Percentiles rank a stretch among this genome's conserved stretches.
These are phyloP conservation scores for Cytospora schulzeri DNA, from an alignment of 2,329 filamentous ascomycete genomes.

Conservation along the genomic window DNA sequence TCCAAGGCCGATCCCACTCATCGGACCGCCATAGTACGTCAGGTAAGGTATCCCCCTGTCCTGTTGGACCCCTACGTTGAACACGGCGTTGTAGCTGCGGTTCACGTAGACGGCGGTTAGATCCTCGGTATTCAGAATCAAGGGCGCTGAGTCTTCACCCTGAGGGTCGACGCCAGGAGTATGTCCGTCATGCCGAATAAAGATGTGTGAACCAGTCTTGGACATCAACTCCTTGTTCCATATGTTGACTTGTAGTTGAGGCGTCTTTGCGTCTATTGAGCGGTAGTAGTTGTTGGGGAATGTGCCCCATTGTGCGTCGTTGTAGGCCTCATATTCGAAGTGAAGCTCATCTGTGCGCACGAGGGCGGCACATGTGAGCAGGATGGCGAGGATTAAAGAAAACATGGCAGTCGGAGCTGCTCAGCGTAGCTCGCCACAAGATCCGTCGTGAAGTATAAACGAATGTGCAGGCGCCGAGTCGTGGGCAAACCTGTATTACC, in stretches of 20 bases:
- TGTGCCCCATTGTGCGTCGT: slow-evolving; percentile 33
- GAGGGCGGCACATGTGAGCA: not conserved
- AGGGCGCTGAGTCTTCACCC: slow-evolving; percentile 35
- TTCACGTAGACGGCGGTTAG: slow-evolving; percentile 44
- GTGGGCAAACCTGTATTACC: not conserved
- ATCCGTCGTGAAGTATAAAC: not conserved
- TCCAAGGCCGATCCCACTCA: slow-evolving; percentile 20
- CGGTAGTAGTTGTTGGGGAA: slow-evolving; percentile 39
- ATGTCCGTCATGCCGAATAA: slow-evolving; percentile 34
- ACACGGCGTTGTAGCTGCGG: slow-evolving; percentile 35
- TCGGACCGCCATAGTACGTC: slow-evolving; percentile 31
- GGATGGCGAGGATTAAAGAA: not conserved
- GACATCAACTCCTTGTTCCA: slow-evolving; percentile 33
- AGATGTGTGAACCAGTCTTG: slow-evolving; percentile 38
- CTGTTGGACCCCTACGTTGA: slow-evolving; percentile 34
- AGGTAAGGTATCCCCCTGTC: slow-evolving; percentile 27
- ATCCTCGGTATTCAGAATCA: slow-evolving; percentile 40
- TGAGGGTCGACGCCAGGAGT: not conserved
- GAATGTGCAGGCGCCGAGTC: not conserved
- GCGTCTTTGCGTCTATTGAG: slow-evolving; percentile 38
- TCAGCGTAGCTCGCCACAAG: not conserved
- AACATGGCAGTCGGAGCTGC: not conserved
- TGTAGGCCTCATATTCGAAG: slow-evolving; percentile 35
- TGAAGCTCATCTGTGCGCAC: slow-evolving; percentile 11
- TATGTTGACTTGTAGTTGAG: slow-evolving; percentile 39